Evolutionary conservation across 768 basidiomycete species (phyloP).

Genomic region (Boletellus ananas): DNA sequence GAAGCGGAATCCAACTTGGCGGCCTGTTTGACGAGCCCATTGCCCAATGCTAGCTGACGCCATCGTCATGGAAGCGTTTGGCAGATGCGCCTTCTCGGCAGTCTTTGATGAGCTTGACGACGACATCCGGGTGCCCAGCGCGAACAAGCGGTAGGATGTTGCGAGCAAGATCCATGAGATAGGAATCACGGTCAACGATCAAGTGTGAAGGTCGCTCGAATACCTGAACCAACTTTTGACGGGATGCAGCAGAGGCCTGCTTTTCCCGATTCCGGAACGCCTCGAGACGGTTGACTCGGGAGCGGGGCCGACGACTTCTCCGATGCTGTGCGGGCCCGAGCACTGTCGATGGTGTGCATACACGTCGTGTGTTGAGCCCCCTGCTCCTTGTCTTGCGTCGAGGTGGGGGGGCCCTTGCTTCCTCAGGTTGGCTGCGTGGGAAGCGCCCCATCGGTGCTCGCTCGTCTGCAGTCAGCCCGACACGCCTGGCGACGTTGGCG

Average conservation of each 20-base stretch:
- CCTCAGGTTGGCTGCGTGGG: neutral
- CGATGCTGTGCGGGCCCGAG: slow-evolving; percentile 84
- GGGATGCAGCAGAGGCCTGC: slow-evolving; percentile 63
- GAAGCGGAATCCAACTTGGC: slow-evolving; percentile 90
- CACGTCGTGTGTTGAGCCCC: too few relatives aligned
- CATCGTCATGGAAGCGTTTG: neutral
- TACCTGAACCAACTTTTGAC: slow-evolving; percentile 65
- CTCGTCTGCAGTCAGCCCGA: neutral
- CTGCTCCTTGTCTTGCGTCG: too few relatives aligned
- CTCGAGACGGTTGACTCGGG: slow-evolving; percentile 88
- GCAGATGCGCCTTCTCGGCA: slow-evolving; percentile 73
- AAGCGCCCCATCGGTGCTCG: neutral
- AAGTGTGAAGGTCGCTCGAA: slow-evolving; percentile 74
- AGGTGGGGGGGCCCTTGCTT: too few relatives aligned
- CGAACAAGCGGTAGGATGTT: slow-evolving; percentile 78
- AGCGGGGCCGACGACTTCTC: too few relatives aligned
- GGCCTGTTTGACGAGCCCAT: slow-evolving; percentile 93
- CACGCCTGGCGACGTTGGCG: neutral
- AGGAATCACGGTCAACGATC: slow-evolving; percentile 79
- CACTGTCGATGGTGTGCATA: too few relatives aligned
- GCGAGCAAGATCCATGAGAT: slow-evolving; percentile 71
- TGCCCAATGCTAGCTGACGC: slow-evolving; percentile 37
- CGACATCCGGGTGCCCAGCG: slow-evolving; percentile 75
- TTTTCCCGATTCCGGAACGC: slow-evolving; percentile 91
- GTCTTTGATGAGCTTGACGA: slow-evolving; percentile 93